These are phyloP conservation scores for Exserohilum turcica DNA, from an alignment of 2,329 filamentous ascomycete species.

Conservation along the genomic window DNA sequence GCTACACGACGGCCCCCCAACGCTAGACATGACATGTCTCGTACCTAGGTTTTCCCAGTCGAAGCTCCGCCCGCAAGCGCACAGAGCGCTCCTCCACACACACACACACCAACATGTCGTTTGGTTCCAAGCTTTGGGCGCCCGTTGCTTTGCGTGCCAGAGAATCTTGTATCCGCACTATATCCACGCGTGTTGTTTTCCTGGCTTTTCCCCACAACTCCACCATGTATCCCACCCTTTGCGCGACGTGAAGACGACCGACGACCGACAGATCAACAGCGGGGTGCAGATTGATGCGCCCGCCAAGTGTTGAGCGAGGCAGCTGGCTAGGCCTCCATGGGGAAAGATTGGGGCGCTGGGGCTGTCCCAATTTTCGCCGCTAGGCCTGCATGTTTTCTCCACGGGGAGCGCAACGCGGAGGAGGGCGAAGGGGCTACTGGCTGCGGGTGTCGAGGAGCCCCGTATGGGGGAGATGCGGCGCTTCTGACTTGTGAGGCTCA, in stretches of 20 bases:
- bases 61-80: constrained; percentile 4
- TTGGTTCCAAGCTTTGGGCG: constrained; percentile 9
- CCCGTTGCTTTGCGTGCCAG: constrained; percentile 3
- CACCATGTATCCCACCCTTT: too few relatives aligned
- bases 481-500: constrained; percentile 32
- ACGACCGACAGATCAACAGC: too few relatives aligned
- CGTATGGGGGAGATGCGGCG: constrained; percentile 16
- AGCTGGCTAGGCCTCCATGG: background rate
- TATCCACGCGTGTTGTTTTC: too few relatives aligned
- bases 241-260: background rate
- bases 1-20: background rate
- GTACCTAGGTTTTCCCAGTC: constrained; percentile 1
- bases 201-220: too few relatives aligned
- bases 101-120: too few relatives aligned
- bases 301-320: background rate
- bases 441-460: constrained; percentile 22
- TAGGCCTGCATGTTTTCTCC: constrained; percentile 21
- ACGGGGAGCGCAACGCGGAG: constrained; percentile 31
- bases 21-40: constrained; percentile 13
- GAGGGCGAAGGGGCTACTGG: background rate
- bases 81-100: background rate
- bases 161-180: too few relatives aligned
- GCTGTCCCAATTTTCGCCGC: constrained; percentile 8
- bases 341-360: background rate
- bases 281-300: background rate